phyloP scores from a whole-genome alignment of 495 filamentous ascomycete genomes.

The Astrocystis sublimbata region DNA sequence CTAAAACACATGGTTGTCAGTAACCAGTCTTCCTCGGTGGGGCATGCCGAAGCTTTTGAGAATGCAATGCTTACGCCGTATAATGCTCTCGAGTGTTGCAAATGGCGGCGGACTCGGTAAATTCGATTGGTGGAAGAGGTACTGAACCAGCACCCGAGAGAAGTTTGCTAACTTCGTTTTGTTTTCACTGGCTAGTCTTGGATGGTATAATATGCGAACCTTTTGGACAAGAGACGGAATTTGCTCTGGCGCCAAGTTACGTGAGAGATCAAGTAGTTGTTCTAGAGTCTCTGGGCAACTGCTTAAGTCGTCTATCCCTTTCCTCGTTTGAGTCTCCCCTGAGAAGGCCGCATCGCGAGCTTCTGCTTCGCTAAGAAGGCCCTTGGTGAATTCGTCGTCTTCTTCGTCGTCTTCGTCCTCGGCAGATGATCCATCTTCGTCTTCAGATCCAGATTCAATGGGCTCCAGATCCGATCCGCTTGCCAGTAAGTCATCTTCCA shows the following conservation, averaged over 20 bases:
- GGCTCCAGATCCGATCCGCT: slow-evolving; percentile 65
- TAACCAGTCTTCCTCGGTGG: not conserved
- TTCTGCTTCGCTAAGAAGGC: slow-evolving; percentile 57
- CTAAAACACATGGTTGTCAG: slow-evolving; percentile 3
- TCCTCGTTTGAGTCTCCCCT: slow-evolving; percentile 1
- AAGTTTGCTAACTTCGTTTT: slow-evolving; percentile 80
- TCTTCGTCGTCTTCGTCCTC: slow-evolving; percentile 58
- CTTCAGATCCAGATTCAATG: slow-evolving; percentile 52
- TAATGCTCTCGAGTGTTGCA: slow-evolving; percentile 43
- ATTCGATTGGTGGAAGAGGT: slow-evolving; percentile 68
- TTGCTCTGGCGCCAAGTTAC: slow-evolving; percentile 59
- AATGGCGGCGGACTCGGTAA: slow-evolving; percentile 32
- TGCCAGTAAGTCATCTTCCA: slow-evolving; percentile 82
- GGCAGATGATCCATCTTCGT: slow-evolving; percentile 53
- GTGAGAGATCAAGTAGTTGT: slow-evolving; percentile 67
- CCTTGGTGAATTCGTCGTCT: slow-evolving; percentile 69
- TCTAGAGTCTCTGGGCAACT: slow-evolving; percentile 73
- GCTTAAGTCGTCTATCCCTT: not conserved
- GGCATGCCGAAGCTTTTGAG: not conserved
- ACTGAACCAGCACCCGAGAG: slow-evolving; percentile 71
- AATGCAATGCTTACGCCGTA: slow-evolving; percentile 29
- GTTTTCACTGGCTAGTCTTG: slow-evolving; percentile 80
- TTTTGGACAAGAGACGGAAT: slow-evolving; percentile 80
- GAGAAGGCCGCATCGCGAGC: slow-evolving; percentile 46
- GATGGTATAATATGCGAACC: slow-evolving; percentile 85